phyloP scores from a whole-genome alignment of 148 eudicot genomes.

The Camellia japonica region DNA sequence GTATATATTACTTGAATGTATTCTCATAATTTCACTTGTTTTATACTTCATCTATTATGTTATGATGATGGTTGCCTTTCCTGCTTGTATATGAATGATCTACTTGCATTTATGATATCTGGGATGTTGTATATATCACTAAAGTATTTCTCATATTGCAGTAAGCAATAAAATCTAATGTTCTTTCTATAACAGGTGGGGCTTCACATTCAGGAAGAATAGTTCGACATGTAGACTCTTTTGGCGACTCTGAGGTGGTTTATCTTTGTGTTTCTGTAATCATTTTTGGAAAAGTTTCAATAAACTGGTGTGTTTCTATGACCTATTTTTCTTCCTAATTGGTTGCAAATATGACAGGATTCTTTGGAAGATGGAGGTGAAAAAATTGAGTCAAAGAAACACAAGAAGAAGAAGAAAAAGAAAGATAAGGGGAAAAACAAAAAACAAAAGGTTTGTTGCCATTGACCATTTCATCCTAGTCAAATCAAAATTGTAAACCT shows the following conservation, averaged over 20 bases:
- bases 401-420: slow-evolving; percentile 24
- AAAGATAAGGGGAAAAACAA: slow-evolving; percentile 34
- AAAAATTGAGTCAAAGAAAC: slow-evolving; percentile 17
- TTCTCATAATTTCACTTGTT: background rate
- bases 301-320: background rate
- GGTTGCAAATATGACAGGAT: slow-evolving; percentile 32
- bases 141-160: background rate
- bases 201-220: slow-evolving; percentile 50
- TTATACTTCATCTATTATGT: background rate
- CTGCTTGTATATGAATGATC: too few species aligned
- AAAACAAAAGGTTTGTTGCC: slow-evolving; percentile 23
- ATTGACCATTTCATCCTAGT: background rate
- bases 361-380: slow-evolving; percentile 17
- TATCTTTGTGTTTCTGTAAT: background rate
- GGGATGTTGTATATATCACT: background rate
- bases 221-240: slow-evolving; percentile 66
- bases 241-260: slow-evolving; percentile 57
- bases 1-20: background rate
- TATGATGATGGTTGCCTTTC: background rate
- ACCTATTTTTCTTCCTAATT: slow-evolving; percentile 4
- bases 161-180: background rate
- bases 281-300: background rate
- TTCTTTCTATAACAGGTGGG: slow-evolving; percentile 42
- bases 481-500: background rate
- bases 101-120: background rate